phyloP scores from a whole-genome alignment of 1,284 basidiomycete species.

The Ganoderma boninense region DNA sequence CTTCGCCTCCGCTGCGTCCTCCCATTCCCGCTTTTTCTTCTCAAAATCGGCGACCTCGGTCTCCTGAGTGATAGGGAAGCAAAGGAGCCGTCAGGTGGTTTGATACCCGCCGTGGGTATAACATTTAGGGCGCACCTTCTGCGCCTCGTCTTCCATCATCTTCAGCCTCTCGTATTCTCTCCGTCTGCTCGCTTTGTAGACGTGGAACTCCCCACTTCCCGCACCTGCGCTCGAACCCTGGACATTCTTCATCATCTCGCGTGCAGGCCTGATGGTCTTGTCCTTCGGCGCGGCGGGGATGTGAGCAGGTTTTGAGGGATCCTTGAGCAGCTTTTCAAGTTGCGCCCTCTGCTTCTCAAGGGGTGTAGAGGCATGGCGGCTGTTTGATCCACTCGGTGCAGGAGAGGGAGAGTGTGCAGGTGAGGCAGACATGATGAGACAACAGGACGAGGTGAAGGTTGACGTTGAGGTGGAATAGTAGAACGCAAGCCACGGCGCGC shows the following conservation, averaged over 20 bases:
- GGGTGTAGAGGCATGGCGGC: constrained; percentile 75
- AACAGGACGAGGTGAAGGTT: neutral
- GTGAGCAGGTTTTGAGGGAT: constrained; percentile 83
- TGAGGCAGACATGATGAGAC: constrained; percentile 36
- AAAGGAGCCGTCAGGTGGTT: neutral
- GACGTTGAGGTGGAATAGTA: no score
- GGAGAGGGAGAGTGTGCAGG: constrained; percentile 36
- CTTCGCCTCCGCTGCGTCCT: constrained; percentile 79
- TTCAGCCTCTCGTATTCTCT: constrained; percentile 96
- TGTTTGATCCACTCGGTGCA: constrained; percentile 36
- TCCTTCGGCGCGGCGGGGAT: constrained; percentile 81
- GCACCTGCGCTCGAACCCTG: constrained; percentile 94
- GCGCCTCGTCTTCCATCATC: constrained; percentile 85
- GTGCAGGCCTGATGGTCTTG: constrained; percentile 78
- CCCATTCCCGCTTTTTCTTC: constrained; percentile 67
- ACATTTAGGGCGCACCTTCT: constrained; percentile 62
- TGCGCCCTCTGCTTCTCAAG: constrained; percentile 80
- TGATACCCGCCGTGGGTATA: neutral
- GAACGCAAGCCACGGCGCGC: no score
- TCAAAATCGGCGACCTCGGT: constrained; percentile 71
- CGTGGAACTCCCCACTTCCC: constrained; percentile 96
- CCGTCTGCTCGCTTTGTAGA: constrained; percentile 95
- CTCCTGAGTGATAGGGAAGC: constrained; percentile 56
- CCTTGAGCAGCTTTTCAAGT: constrained; percentile 86
- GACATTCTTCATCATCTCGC: constrained; percentile 99